Base-by-base conservation (phyloP, 2,329 filamentous ascomycete genomes). In the Mollisiaceae sp. region DNA sequence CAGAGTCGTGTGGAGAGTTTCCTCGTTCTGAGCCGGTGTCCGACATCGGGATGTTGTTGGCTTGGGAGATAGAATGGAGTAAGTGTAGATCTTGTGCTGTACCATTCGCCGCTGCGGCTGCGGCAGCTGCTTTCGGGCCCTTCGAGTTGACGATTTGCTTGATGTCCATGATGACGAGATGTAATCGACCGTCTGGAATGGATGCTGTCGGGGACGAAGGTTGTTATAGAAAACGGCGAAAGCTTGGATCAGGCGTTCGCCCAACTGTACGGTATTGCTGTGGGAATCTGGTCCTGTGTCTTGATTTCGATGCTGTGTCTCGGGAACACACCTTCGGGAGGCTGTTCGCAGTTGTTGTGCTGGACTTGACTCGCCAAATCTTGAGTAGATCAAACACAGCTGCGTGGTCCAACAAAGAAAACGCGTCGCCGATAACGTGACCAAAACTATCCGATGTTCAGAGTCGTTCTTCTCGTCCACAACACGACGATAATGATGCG, bases 141-240 rank as follows among this genome's bases (percentile, higher is more conserved):
- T 77, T 77, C 8, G 74, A 71, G 67, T 77, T 77, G 41, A 77
- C 75, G 38, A 77, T 77, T 59, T 77, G 72, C 60, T 76, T 77
- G 66, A 77, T 77, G 55, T 77, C 76, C 76, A 77, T 77, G 41
- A 58, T 70, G 62, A 55, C 58, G 56, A 55, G 36, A 59, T n/a
- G 18, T 12, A 61, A 47, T 41, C 41, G 58, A 61, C 22, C n/a
- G 47, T 38, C 41, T 64, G 39, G 32, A 36, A 41, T 35, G 22
- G 50, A 41, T 12, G 59, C 12, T 45, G 54, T 50, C 59, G 65
- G 60, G 65, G 24, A 62, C 54, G 61, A 39, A 65, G 61, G 24
- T 56, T 67, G 41, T 71, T 75, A 70, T 73, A 73, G 69, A 63
- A 56, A 52, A 64, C 61, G 35, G 14, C 63, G 41, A 60, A 69